Evolutionary conservation across 352 stramenopile species (phyloP).

Genomic region (Thalassiosira delicatula): DNA sequence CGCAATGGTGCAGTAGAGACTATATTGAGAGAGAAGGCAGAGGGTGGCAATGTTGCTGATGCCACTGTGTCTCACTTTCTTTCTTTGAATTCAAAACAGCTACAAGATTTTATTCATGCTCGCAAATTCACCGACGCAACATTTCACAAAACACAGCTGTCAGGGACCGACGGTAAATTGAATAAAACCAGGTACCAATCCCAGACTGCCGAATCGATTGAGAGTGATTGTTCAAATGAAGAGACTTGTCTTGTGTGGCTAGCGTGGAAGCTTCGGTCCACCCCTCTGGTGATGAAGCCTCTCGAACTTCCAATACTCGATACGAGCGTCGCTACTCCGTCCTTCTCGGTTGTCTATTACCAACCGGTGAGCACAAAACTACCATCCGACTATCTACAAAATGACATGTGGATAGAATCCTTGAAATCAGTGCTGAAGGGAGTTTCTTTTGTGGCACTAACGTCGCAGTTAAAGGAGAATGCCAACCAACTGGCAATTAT

Average conservation of each 20-base stretch:
- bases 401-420: background rate
- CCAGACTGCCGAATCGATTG: slow-evolving; percentile 1
- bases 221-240: slow-evolving; percentile 8
- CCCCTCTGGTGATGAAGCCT: background rate
- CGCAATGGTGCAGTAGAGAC: background rate
- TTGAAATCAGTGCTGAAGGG: slow-evolving; percentile 6
- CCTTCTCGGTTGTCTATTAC: background rate
- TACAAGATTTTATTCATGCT: slow-evolving; percentile 3
- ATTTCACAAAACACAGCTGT: slow-evolving; percentile 25
- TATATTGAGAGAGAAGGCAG: slow-evolving; percentile 12
- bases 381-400: background rate
- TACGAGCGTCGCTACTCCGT: background rate
- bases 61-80: background rate
- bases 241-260: slow-evolving; percentile 20
- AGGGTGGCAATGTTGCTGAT: slow-evolving; percentile 1
- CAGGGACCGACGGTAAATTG: background rate
- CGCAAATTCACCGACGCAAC: slow-evolving; percentile 18
- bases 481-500: background rate
- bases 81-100: background rate
- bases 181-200: background rate
- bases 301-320: background rate
- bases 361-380: background rate
- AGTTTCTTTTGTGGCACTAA: background rate
- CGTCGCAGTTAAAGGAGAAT: background rate
- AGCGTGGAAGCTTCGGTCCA: slow-evolving; percentile 18